Conservation (phyloP, 2,329 filamentous ascomycete species). For the Ophiosphaerella narmari region DNA sequence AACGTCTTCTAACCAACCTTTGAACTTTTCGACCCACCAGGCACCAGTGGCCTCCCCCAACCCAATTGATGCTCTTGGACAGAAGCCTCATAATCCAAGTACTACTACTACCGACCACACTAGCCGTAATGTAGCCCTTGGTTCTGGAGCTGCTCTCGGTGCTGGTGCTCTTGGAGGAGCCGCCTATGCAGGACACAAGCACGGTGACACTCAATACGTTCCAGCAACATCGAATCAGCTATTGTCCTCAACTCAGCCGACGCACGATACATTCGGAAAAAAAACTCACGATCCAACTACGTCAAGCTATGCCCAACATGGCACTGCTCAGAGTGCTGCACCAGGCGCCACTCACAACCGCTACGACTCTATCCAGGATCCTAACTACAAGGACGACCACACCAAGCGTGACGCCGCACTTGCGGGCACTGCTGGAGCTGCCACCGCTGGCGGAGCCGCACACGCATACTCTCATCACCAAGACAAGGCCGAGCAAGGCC, state of each 20-base stretch:
- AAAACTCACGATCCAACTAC: constrained; percentile 2
- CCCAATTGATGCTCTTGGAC: too few relatives aligned
- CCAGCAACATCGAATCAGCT: constrained; percentile 4
- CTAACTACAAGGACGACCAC: constrained; percentile 20
- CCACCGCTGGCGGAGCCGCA: constrained; percentile 31
- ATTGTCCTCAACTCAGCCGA: constrained; percentile 2
- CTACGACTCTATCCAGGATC: constrained; percentile 24
- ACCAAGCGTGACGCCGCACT: constrained; percentile 33
- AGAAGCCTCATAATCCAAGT: too few relatives aligned
- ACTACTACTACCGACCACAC: constrained; percentile 8
- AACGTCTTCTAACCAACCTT: constrained; percentile 2
- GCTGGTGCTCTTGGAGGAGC: constrained; percentile 3
- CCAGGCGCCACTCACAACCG: constrained; percentile 25
- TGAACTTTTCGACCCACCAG: background rate
- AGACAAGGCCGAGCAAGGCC: constrained; percentile 31
- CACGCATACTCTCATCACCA: constrained; percentile 38
- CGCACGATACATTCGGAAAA: constrained; percentile 1
- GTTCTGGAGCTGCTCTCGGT: background rate
- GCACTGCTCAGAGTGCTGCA: constrained; percentile 26
- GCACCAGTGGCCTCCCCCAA: background rate
- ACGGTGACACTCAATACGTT: constrained; percentile 2
- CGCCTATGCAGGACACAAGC: background rate
- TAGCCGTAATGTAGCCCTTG: background rate
- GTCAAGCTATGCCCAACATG: constrained; percentile 8
- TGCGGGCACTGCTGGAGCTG: constrained; percentile 26